Percentiles rank a stretch among this genome's conserved stretches.
phyloP scores from a whole-genome alignment of 164 flowering plant species.

The Annona squamosa region DNA sequence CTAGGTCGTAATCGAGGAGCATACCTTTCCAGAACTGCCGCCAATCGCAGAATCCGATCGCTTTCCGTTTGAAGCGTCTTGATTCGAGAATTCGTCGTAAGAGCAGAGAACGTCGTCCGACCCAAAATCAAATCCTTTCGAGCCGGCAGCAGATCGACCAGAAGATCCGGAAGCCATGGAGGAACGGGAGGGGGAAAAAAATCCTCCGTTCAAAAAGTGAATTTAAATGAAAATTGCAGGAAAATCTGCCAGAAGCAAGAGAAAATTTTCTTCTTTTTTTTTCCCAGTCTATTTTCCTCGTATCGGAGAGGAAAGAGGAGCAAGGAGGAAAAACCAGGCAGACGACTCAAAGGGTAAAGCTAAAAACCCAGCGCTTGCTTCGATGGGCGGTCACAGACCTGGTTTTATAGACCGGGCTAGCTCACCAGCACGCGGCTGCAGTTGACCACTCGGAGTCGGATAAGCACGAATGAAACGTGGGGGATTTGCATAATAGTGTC shows the following conservation, averaged over 20 bases:
- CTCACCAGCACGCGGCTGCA: not conserved
- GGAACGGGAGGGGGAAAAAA: not conserved
- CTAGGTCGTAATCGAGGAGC: not conserved
- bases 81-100: constrained; percentile 53
- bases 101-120: constrained; percentile 74
- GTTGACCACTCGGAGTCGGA: no score
- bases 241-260: not conserved
- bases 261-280: no score
- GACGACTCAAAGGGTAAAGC: no score
- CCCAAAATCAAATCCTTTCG: constrained; percentile 74
- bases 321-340: not conserved
- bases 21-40: constrained; percentile 38
- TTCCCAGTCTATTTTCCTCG: not conserved
- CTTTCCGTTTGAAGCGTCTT: constrained; percentile 39
- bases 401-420: not conserved
- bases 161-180: constrained; percentile 80
- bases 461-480: no score
- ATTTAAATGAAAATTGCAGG: not conserved
- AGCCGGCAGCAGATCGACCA: constrained; percentile 45
- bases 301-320: not conserved
- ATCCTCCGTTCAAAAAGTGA: not conserved
- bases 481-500: no score
- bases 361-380: no score
- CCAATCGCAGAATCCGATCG: constrained; percentile 42
- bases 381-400: not conserved